Conservation (phyloP, 768 basidiomycete species). For the Scleroderma citrinum region DNA sequence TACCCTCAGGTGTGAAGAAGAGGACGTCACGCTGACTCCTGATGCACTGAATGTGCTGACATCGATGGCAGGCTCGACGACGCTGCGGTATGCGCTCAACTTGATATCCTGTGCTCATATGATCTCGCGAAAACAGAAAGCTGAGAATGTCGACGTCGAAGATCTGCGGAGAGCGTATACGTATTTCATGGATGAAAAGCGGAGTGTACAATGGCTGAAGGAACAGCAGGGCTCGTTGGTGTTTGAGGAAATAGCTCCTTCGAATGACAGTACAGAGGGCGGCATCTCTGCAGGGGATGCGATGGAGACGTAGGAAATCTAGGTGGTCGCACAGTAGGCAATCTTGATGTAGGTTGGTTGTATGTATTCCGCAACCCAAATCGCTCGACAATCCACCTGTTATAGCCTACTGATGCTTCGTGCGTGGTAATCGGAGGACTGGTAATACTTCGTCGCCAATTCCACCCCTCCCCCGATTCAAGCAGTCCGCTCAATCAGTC, state of each 20-base stretch:
- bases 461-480: too few species aligned
- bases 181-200: slow-evolving; percentile 91
- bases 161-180: slow-evolving; percentile 81
- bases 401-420: too few species aligned
- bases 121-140: slow-evolving; percentile 77
- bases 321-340: too few species aligned
- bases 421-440: too few species aligned
- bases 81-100: slow-evolving; percentile 90
- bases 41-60: slow-evolving; percentile 78
- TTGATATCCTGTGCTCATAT: slow-evolving; percentile 90
- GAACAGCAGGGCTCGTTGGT: slow-evolving; percentile 73
- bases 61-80: slow-evolving; percentile 84
- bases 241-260: slow-evolving; percentile 59
- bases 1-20: too few species aligned
- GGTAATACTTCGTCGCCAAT: too few species aligned
- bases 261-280: slow-evolving; percentile 19
- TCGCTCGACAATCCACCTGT: too few species aligned
- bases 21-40: slow-evolving; percentile 78
- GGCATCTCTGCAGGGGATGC: slow-evolving; percentile 27
- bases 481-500: too few species aligned
- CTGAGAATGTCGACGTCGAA: slow-evolving; percentile 73
- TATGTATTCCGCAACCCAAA: too few species aligned
- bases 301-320: slow-evolving; percentile 35
- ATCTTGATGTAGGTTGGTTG: too few species aligned
- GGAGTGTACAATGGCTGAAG: slow-evolving; percentile 87